Evolutionary conservation across 1,139 yeast species (phyloP).

Genomic region (Pichia sp.): DNA sequence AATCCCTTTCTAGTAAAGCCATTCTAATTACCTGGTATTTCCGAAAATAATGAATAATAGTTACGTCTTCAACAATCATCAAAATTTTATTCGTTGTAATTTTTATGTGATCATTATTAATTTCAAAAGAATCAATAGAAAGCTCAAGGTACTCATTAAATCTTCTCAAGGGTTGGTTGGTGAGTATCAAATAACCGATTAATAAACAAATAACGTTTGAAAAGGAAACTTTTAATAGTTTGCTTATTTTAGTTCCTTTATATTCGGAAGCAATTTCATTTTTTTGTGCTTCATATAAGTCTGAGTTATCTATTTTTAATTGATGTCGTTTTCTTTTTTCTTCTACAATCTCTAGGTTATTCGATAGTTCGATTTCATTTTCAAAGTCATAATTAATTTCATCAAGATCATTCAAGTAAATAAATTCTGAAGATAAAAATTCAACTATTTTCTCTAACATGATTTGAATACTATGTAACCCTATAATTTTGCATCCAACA

Average conservation of each 20-base stretch:
- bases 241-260: no score
- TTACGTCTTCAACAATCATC: conserved; percentile 1
- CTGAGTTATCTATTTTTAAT: neutral
- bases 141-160: conserved; percentile 5
- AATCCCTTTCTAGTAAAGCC: neutral
- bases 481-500: conserved; percentile 13
- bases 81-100: neutral
- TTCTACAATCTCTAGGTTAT: no score
- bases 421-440: conserved; percentile 1
- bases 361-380: neutral
- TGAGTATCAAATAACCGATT: conserved; percentile 9
- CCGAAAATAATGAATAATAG: neutral
- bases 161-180: conserved; percentile 2
- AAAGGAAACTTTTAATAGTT: conserved; percentile 4
- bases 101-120: neutral
- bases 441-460: conserved; percentile 4
- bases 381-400: conserved; percentile 1
- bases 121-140: neutral
- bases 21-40: conserved; percentile 3
- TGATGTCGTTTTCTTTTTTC: no score
- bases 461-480: conserved; percentile 7
- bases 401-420: neutral
- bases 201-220: conserved; percentile 7
- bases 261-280: no score
- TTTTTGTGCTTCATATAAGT: no score